These are phyloP conservation scores for Xerocomellus chrysenteron DNA, from an alignment of 768 basidiomycete genomes.

Conservation along the genomic window DNA sequence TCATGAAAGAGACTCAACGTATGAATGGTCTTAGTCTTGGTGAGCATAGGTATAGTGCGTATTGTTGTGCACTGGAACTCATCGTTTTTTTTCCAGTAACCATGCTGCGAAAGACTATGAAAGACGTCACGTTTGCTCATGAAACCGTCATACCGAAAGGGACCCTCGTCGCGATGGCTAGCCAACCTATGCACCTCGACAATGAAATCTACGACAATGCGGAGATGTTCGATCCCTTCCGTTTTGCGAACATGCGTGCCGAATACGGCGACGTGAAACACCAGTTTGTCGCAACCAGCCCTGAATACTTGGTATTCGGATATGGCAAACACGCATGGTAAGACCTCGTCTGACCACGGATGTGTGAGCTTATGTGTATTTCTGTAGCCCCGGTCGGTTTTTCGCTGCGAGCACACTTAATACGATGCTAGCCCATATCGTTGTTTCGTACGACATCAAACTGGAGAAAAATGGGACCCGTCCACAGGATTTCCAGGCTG, in stretches of 20 bases:
- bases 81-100: background rate
- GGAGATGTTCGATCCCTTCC: constrained; percentile 21
- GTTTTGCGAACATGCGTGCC: constrained; percentile 41
- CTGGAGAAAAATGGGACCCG: constrained; percentile 4
- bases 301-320: constrained; percentile 39
- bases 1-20: constrained; percentile 24
- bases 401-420: constrained; percentile 6
- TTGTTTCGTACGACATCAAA: constrained; percentile 19
- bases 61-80: background rate
- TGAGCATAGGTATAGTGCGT: constrained; percentile 13
- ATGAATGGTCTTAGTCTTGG: constrained; percentile 28
- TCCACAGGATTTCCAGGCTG: constrained; percentile 1
- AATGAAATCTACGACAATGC: constrained; percentile 33
- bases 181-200: constrained; percentile 25
- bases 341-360: background rate
- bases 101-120: constrained; percentile 10
- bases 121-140: constrained; percentile 31
- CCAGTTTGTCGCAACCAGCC: constrained; percentile 34
- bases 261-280: constrained; percentile 30
- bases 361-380: too few relatives aligned
- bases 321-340: constrained; percentile 19
- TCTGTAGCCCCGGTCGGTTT: constrained; percentile 16
- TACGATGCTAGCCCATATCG: constrained; percentile 15
- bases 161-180: constrained; percentile 24
- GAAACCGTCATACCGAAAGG: constrained; percentile 39